phyloP scores from a whole-genome alignment of 2,329 filamentous ascomycete genomes.

The Aspergillus ruber region DNA sequence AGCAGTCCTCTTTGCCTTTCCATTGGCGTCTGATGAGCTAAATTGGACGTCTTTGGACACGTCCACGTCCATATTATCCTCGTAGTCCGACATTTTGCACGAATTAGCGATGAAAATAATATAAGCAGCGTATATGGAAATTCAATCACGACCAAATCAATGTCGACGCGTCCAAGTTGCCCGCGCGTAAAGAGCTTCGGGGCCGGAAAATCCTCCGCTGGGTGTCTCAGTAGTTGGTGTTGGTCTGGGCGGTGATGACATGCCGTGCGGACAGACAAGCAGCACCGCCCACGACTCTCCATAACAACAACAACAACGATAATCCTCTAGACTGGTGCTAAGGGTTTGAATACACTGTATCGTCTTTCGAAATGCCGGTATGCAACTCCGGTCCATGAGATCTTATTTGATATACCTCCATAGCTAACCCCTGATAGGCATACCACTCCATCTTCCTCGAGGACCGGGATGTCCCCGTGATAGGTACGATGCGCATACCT shows the following conservation, averaged over 20 bases:
- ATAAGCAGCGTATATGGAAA: not conserved
- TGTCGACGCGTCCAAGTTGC: slow-evolving; percentile 24
- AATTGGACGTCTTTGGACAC: slow-evolving; percentile 47
- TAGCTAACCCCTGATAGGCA: slow-evolving; percentile 53
- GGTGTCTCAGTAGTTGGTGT: not conserved
- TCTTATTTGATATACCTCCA: not conserved
- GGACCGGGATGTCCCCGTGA: slow-evolving; percentile 63
- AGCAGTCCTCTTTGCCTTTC: slow-evolving; percentile 84
- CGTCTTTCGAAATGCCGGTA: slow-evolving; percentile 42
- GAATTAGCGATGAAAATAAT: not conserved
- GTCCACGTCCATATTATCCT: slow-evolving; percentile 66
- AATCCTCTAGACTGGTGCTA: slow-evolving; percentile 17
- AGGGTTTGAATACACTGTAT: slow-evolving; percentile 7
- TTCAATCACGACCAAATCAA: not conserved
- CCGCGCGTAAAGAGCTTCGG: slow-evolving; percentile 38
- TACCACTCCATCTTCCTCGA: slow-evolving; percentile 96
- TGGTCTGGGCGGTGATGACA: slow-evolving; percentile 19
- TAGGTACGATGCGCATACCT: slow-evolving; percentile 41
- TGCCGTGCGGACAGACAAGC: slow-evolving; percentile 9
- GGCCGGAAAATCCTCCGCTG: slow-evolving; percentile 31
- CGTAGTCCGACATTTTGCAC: slow-evolving; percentile 47
- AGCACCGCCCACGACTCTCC: slow-evolving; percentile 11
- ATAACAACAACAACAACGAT: not conserved
- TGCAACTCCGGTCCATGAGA: slow-evolving; percentile 9
- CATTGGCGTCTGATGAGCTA: slow-evolving; percentile 66